These are phyloP conservation scores for Mycena filopes DNA, from an alignment of 768 basidiomycete genomes.

Conservation along the genomic window DNA sequence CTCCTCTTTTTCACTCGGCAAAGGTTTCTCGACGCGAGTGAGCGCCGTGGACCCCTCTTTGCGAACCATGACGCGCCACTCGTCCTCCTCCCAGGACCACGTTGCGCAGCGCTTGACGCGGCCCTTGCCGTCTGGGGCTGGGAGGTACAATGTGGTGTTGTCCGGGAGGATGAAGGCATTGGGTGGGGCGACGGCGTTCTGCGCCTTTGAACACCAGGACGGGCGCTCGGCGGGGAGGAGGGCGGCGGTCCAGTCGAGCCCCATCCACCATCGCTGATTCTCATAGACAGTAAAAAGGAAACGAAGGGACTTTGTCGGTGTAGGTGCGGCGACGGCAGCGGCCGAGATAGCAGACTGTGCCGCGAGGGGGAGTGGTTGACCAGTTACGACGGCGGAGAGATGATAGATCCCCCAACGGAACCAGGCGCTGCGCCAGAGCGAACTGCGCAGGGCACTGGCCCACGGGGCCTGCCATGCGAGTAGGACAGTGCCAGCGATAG, in stretches of 20 bases:
- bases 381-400: slow-evolving; percentile 62
- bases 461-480: slow-evolving; percentile 78
- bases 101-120: slow-evolving; percentile 76
- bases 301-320: slow-evolving; percentile 60
- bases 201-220: slow-evolving; percentile 78
- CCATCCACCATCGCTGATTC: slow-evolving; percentile 99
- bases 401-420: slow-evolving; percentile 71
- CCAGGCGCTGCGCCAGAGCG: slow-evolving; percentile 73
- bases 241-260: slow-evolving; percentile 94
- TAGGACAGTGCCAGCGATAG: slow-evolving; percentile 65
- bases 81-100: slow-evolving; percentile 93
- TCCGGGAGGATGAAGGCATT: slow-evolving; percentile 75
- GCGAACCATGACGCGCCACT: slow-evolving; percentile 84
- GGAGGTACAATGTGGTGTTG: slow-evolving; percentile 65
- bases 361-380: slow-evolving; percentile 57
- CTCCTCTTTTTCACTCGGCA: slow-evolving; percentile 64
- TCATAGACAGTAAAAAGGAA: slow-evolving; percentile 93
- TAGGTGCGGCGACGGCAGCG: slow-evolving; percentile 43
- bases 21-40: slow-evolving; percentile 67
- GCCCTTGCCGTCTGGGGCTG: slow-evolving; percentile 51
- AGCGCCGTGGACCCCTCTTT: slow-evolving; percentile 60
- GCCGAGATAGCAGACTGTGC: slow-evolving; percentile 45
- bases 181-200: slow-evolving; percentile 75
- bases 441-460: slow-evolving; percentile 62
- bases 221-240: slow-evolving; percentile 91